These are phyloP conservation scores for Talaromyces sp. DNA, from an alignment of 2,329 filamentous ascomycete species.

Conservation along the genomic window DNA sequence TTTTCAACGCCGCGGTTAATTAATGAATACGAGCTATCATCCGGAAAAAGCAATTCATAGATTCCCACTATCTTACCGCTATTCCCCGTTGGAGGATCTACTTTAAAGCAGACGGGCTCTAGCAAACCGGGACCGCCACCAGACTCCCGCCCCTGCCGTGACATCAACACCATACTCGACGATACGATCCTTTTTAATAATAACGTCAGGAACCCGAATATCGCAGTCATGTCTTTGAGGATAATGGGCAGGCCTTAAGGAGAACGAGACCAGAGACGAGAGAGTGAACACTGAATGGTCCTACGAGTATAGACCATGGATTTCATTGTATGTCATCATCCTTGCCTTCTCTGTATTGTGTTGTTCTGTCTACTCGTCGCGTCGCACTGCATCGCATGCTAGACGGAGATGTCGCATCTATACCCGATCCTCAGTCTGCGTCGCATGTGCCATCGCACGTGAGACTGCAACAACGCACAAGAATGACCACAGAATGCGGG, in stretches of 20 bases:
- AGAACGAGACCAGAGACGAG: background rate
- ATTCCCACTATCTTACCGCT: background rate
- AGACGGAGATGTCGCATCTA: background rate
- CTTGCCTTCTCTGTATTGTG: conserved; percentile 5
- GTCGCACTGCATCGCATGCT: background rate
- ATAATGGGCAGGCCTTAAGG: conserved; percentile 10
- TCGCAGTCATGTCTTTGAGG: background rate
- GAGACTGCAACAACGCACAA: background rate
- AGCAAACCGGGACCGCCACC: conserved; percentile 5
- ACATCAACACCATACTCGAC: background rate
- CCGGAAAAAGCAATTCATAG: conserved; percentile 8
- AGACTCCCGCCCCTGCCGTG: background rate
- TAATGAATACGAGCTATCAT: conserved; percentile 3
- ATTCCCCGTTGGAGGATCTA: conserved; percentile 5
- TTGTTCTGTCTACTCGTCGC: conserved; percentile 3
- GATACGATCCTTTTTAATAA: background rate
- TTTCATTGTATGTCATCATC: conserved; percentile 40
- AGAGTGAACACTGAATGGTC: background rate
- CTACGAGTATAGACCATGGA: conserved; percentile 32
- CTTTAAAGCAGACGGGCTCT: conserved; percentile 1
- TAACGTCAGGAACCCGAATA: background rate
- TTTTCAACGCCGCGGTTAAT: background rate
- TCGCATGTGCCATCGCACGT: conserved; percentile 3
- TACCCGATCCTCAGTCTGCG: background rate
- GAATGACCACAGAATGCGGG: background rate